Conservation (phyloP, 1,284 basidiomycete genomes). For the Ustilago crameri region DNA sequence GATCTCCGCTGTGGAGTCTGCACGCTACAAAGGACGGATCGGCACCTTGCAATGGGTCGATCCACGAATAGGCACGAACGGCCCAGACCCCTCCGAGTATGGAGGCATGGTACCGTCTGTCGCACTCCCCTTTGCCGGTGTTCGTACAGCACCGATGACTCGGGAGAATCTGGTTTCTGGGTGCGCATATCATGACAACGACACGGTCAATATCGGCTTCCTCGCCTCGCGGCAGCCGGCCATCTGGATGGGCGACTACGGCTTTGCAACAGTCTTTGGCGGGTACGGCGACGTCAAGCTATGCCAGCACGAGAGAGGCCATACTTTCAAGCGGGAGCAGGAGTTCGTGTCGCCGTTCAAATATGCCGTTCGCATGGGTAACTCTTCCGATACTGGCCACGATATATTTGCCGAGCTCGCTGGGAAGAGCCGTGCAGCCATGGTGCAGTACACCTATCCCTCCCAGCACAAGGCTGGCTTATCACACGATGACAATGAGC, state of each 20-base stretch:
- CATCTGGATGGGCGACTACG: conserved; percentile 81
- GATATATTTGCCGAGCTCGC: conserved; percentile 72
- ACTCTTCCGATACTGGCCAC: conserved; percentile 72
- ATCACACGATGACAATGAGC: background rate
- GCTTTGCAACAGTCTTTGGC: conserved; percentile 68
- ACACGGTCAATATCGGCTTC: conserved; percentile 39
- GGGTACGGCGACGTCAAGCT: conserved; percentile 69
- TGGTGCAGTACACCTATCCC: conserved; percentile 73
- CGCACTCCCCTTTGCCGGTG: conserved; percentile 41
- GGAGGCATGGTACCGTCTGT: conserved; percentile 49
- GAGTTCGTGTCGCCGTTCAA: conserved; percentile 78
- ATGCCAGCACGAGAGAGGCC: conserved; percentile 75
- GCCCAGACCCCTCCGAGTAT: conserved; percentile 44
- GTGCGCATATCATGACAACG: conserved; percentile 49
- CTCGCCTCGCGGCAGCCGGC: conserved; percentile 72
- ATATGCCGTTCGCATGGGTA: conserved; percentile 76
- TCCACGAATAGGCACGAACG: conserved; percentile 55
- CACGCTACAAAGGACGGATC: conserved; percentile 13
- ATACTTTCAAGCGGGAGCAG: conserved; percentile 73
- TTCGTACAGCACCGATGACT: conserved; percentile 40
- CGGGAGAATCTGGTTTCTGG: conserved; percentile 42
- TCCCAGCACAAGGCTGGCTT: background rate
- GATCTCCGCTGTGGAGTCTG: conserved; percentile 11
- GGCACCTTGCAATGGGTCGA: conserved; percentile 44
- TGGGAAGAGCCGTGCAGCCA: conserved; percentile 80